Base-by-base conservation (phyloP, 768 basidiomycete species). In the Plicaturopsis crispa region DNA sequence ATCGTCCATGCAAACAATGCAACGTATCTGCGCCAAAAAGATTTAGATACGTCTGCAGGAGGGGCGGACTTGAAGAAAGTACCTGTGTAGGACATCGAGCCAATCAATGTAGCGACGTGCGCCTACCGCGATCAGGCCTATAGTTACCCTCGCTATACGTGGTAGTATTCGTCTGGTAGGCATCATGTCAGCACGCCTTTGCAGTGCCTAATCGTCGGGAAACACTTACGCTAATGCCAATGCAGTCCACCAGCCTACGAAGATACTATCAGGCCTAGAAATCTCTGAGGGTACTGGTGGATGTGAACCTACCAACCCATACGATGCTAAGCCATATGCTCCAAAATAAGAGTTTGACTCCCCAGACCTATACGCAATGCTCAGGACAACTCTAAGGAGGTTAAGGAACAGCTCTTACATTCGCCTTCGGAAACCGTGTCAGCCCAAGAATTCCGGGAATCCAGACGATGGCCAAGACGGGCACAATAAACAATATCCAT, bases 291-390 rank as follows among this genome's bases (percentile, higher is more conserved):
- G n/a, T n/a, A n/a, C n/a, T n/a, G n/a, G n/a, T 22, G 26, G 34
- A 24, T 4, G 38, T 36, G 21, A 5, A 54, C 67, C 32, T 48
- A 78, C 82, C 84, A 53, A 59, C 75, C 90, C 90, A 94, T 4
- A 75, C 62, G 22, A 92, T 75, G 26, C 70, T 74, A 20, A 91
- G 61, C 87, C 88, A 94, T 40, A 89, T 78, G 42, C 80, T 84
- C 86, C 86, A 91, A 75, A 77, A 87, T 5, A 84, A 38, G 33
- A 84, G 56, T 39, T 63, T 62, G 7, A 81, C 69, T 22, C 69
- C 68, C 75, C 77, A 82, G 8, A 81, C 60, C 72, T 77, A 40
- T 8, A 14, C 12, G 18, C 20, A 20, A 31, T n/a, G n/a, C n/a
- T n/a, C n/a, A n/a, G n/a, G n/a, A n/a, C n/a, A n/a, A n/a, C n/a